Evolutionary conservation across 352 stramenopile genomes (phyloP), one percentile per base, ranked within the genome.

Genomic region (Thalassiosira exigua): DNA sequence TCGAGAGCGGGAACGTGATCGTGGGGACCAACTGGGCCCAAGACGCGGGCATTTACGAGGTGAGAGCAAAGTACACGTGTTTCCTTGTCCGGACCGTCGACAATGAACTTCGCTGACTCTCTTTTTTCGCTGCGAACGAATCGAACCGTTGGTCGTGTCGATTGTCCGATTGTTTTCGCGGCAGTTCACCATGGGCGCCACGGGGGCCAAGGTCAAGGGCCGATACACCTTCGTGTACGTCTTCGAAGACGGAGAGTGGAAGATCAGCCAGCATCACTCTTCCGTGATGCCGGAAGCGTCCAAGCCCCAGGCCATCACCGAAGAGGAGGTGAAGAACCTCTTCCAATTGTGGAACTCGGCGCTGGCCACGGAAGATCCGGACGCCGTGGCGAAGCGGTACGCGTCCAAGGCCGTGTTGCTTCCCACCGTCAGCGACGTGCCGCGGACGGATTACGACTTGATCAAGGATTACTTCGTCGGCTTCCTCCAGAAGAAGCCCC

Each of bases 181-280:
- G 27, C 50, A 32, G 54, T 81, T 78, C 61, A 60, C 60, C 4
- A 66, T 73, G 29, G 74, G 75, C 36, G 61, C 71, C 9, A 77
- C 19, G 48, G 82, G 75, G 17, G 39, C 59, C 5, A 83, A 79
- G 51, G 75, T 86, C 30, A 68, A 77, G 30, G 82, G 65, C 39
- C 77, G 84, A 53, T 90, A 90, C 59, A 75, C 76, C 3, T 90
- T 82, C 60, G 71, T 90, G 21, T 90, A 90, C 42, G 67, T 86
- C 22, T 83, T 64, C 39, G 84, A 90, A 70, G 80, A 82, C 77
- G 70, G 67, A 17, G 69, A 90, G 48, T 90, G 84, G 84, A 88
- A 90, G 70, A 90, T 90, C 69, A 61, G 64, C 48, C 84, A 90
- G 26, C 84, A 90, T 29, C 84, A 90, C 48, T 85, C 73, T 30